Percentiles rank a stretch among this genome's conserved stretches.
Conservation (phyloP, 495 filamentous ascomycete genomes). For the Cairneyella variabilis region DNA sequence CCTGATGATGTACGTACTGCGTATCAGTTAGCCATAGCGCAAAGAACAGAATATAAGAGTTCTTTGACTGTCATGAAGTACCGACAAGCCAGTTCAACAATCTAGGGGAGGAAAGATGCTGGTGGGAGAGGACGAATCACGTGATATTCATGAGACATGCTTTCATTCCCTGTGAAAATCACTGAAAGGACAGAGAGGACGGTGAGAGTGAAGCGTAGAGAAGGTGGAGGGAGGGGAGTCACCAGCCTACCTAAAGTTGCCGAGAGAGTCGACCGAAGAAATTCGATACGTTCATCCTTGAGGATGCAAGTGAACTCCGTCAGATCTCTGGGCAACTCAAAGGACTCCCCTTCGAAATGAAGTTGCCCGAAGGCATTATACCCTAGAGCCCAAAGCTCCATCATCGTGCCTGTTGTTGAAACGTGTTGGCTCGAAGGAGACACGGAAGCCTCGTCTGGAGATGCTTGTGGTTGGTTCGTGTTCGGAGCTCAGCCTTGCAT, state of each 20-base stretch:
- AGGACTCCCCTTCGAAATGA: slow-evolving; percentile 23
- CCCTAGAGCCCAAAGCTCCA: slow-evolving; percentile 47
- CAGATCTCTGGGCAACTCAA: slow-evolving; percentile 11
- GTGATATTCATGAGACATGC: too few species aligned
- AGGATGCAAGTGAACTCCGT: slow-evolving; percentile 12
- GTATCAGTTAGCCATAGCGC: too few species aligned
- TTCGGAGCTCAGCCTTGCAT: background rate
- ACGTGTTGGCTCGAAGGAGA: background rate
- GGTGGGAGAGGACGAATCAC: too few species aligned
- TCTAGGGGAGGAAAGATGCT: too few species aligned
- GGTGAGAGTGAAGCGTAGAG: too few species aligned
- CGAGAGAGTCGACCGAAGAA: slow-evolving; percentile 8
- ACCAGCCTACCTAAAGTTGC: slow-evolving; percentile 20
- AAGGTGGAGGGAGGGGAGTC: too few species aligned
- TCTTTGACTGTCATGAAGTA: too few species aligned
- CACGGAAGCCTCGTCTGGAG: background rate
- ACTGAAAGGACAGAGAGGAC: too few species aligned
- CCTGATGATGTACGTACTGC: slow-evolving; percentile 29
- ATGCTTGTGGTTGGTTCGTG: background rate
- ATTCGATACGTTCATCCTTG: slow-evolving; percentile 6
- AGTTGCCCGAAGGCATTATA: slow-evolving; percentile 50
- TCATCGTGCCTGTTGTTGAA: slow-evolving; percentile 12
- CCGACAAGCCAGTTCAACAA: too few species aligned
- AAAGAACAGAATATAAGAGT: too few species aligned
- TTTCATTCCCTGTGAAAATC: too few species aligned